These are phyloP conservation scores for Flaveria robusta DNA, from an alignment of 129 eudicot genomes.

Conservation along the genomic window DNA sequence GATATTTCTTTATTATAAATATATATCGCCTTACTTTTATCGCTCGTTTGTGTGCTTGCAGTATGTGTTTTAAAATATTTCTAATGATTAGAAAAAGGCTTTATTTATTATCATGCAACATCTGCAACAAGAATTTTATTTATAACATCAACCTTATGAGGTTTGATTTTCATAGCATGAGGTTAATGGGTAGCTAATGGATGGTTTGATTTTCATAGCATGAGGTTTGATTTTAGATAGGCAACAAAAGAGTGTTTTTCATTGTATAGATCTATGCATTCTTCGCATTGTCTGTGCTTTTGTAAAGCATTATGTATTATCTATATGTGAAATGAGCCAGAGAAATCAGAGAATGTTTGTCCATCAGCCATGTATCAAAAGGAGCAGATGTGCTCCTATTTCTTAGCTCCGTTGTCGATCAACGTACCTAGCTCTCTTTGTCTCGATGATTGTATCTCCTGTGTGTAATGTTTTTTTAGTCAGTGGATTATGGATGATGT, in stretches of 20 bases:
- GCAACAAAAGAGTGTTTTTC: too few species aligned
- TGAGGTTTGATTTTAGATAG: neutral
- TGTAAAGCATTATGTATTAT: too few species aligned
- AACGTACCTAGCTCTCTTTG: too few species aligned
- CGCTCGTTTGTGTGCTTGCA: slow-evolving; percentile 21
- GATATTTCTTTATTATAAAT: slow-evolving; percentile 30
- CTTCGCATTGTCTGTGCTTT: too few species aligned
- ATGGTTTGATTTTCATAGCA: neutral
- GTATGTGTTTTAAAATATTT: neutral
- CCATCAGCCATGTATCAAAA: too few species aligned
- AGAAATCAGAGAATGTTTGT: too few species aligned
- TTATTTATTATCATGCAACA: slow-evolving; percentile 10
- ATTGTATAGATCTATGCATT: neutral
- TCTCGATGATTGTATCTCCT: too few species aligned
- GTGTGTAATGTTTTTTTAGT: too few species aligned
- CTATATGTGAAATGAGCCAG: too few species aligned
- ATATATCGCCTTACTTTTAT: slow-evolving; percentile 28
- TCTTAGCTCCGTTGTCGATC: too few species aligned
- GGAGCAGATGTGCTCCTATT: too few species aligned
- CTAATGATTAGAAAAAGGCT: neutral
- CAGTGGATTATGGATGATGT: too few species aligned
- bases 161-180: neutral
- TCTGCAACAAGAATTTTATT: slow-evolving; percentile 4
- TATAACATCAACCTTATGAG: neutral
- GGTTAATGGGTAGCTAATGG: slow-evolving; percentile 1